Evolutionary conservation across 371 early-diverging fungal genomes (phyloP).

Genomic region (Mortierella sp.): DNA sequence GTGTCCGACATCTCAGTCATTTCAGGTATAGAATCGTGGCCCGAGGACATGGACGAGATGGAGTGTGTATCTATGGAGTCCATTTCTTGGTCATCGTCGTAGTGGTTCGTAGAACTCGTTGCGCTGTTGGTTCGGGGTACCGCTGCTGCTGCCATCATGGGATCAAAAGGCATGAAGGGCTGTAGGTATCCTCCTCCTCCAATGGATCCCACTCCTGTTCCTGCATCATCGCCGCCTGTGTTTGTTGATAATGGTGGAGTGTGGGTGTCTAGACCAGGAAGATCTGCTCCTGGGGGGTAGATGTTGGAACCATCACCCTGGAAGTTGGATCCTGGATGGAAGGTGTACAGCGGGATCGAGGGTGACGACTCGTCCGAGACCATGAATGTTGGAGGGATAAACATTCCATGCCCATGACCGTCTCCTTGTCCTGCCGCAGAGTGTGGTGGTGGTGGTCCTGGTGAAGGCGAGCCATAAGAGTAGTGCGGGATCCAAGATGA

Average conservation of each 20-base stretch:
- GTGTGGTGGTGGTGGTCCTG: not conserved
- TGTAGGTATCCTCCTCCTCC: conserved; percentile 7
- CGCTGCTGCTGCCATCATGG: not conserved
- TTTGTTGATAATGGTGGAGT: not conserved
- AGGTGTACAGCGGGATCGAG: conserved; percentile 4
- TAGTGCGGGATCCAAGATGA: conserved; percentile 9
- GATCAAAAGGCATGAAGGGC: conserved; percentile 12
- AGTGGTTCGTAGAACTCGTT: conserved; percentile 22
- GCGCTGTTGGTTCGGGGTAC: conserved; percentile 10
- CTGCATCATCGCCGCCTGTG: not conserved
- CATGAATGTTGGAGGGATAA: conserved; percentile 14
- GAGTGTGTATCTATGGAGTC: conserved; percentile 35
- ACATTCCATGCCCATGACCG: not conserved
- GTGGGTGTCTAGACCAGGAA: not conserved
- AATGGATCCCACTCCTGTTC: not conserved
- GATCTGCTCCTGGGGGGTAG: not conserved
- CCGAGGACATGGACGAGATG: conserved; percentile 34
- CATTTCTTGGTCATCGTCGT: conserved; percentile 36
- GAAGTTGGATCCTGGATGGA: conserved; percentile 6
- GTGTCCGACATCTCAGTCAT: conserved; percentile 36
- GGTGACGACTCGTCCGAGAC: conserved; percentile 27
- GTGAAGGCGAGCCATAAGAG: not conserved
- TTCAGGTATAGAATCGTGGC: conserved; percentile 33
- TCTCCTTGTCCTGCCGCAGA: not conserved
- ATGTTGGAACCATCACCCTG: not conserved